A percentile compares a stretch with the other conserved stretches of the same genome.
phyloP scores from a whole-genome alignment of 345 rosid species.

The Citropsis articulata region DNA sequence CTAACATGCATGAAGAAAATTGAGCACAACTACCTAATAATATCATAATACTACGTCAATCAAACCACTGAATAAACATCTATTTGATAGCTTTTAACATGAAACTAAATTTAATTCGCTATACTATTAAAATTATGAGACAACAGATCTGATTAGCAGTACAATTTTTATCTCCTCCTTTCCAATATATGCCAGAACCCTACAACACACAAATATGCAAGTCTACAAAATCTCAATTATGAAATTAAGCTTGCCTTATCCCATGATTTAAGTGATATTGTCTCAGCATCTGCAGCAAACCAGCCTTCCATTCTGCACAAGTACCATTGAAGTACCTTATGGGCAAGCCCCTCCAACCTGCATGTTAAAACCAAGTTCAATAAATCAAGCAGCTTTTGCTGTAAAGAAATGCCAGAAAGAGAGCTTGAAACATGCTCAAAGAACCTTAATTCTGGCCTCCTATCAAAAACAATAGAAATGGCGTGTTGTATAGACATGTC shows the following conservation, averaged over 20 bases:
- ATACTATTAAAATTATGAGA: not conserved
- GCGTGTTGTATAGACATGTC: conserved; percentile 78
- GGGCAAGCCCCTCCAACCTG: conserved; percentile 76
- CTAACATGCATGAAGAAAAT: not conserved
- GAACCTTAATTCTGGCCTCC: conserved; percentile 87
- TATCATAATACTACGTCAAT: not conserved
- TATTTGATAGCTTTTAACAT: not conserved
- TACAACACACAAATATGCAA: not conserved
- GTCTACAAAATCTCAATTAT: not conserved
- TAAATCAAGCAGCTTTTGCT: not conserved
- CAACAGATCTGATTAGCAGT: not conserved
- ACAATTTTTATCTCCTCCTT: not conserved
- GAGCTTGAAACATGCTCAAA: not conserved
- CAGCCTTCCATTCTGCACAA: conserved; percentile 99
- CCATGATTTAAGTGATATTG: conserved; percentile 85
- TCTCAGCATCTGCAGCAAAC: conserved; percentile 98
- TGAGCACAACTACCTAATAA: not conserved
- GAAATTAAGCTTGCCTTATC: conserved; percentile 52
- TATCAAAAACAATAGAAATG: conserved; percentile 63
- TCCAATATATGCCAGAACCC: not conserved
- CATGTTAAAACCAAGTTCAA: conserved; percentile 14
- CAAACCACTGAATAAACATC: not conserved
- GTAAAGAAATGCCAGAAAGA: not conserved
- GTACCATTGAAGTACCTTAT: conserved; percentile 95
- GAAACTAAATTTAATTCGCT: not conserved